Conservation (phyloP, 768 basidiomycete species). For the Tricholoma sp. region DNA sequence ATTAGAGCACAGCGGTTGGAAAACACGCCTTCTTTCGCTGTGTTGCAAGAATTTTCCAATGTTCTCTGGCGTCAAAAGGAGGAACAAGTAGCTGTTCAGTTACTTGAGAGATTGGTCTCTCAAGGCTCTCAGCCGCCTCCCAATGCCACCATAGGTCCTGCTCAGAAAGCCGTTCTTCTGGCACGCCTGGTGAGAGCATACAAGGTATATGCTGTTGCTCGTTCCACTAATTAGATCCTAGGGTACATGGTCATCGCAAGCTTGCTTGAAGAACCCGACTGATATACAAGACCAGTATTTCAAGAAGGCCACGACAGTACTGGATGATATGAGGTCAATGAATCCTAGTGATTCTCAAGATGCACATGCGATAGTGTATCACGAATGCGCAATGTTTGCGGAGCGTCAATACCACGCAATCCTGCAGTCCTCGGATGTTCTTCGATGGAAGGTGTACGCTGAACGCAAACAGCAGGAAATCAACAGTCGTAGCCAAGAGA, state of each 20-base stretch:
- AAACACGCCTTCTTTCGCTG: conserved; percentile 35
- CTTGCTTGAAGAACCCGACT: conserved; percentile 73
- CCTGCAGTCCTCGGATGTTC: conserved; percentile 60
- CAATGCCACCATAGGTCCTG: conserved; percentile 6
- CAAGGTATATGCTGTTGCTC: background rate
- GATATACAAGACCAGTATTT: conserved; percentile 73
- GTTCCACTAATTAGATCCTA: conserved; percentile 22
- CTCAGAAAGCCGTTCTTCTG: conserved; percentile 39
- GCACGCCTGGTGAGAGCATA: conserved; percentile 57
- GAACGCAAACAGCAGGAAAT: conserved; percentile 73
- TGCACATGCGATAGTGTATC: conserved; percentile 58
- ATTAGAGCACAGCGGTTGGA: conserved; percentile 68
- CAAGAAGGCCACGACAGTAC: conserved; percentile 43
- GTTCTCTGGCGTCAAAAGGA: conserved; percentile 90
- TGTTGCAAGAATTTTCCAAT: conserved; percentile 79
- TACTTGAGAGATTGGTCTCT: conserved; percentile 40
- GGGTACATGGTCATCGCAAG: conserved; percentile 90
- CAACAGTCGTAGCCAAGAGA: conserved; percentile 38
- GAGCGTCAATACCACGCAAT: conserved; percentile 81
- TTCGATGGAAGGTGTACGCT: conserved; percentile 65
- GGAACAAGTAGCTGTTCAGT: conserved; percentile 76
- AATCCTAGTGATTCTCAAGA: conserved; percentile 13
- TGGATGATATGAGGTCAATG: conserved; percentile 18
- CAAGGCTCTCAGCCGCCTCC: conserved; percentile 15
- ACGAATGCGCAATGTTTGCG: conserved; percentile 84